Evolutionary conservation across 495 filamentous ascomycete genomes (phyloP).

Genomic region (Penicillium soppii): DNA sequence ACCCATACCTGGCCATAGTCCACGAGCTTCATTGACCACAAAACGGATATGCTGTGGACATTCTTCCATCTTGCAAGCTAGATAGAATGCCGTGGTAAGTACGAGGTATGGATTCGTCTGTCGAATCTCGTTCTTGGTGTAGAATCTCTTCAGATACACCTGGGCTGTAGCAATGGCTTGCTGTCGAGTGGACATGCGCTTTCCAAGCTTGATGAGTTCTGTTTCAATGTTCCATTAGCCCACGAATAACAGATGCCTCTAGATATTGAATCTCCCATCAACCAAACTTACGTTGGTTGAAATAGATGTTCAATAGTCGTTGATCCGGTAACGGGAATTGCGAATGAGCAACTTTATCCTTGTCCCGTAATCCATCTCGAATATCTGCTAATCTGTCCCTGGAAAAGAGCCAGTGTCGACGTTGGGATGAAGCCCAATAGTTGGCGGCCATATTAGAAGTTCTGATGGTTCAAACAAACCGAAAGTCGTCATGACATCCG

Average conservation of each 20-base stretch:
- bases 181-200: conserved; percentile 75
- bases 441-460: conserved; percentile 77
- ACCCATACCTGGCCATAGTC: conserved; percentile 74
- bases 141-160: conserved; percentile 91
- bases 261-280: neutral
- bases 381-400: conserved; percentile 71
- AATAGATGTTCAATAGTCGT: conserved; percentile 84
- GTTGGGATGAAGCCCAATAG: conserved; percentile 94
- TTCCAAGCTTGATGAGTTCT: conserved; percentile 82
- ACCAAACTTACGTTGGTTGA: conserved; percentile 71
- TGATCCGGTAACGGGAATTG: conserved; percentile 80
- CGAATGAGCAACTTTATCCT: conserved; percentile 66
- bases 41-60: conserved; percentile 93
- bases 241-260: conserved; percentile 15
- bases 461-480: neutral
- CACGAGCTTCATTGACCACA: conserved; percentile 80
- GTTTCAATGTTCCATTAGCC: conserved; percentile 12
- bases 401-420: conserved; percentile 85
- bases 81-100: conserved; percentile 85
- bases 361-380: conserved; percentile 69
- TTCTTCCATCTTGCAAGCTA: conserved; percentile 99
- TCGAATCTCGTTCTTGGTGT: conserved; percentile 85
- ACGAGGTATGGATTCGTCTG: conserved; percentile 93
- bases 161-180: conserved; percentile 94
- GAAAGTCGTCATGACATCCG: conserved; percentile 1